A percentile compares a stretch with the other conserved stretches of the same genome.
These are phyloP conservation scores for Aspergillus jensenii DNA, from an alignment of 2,329 filamentous ascomycete species.

Conservation along the genomic window DNA sequence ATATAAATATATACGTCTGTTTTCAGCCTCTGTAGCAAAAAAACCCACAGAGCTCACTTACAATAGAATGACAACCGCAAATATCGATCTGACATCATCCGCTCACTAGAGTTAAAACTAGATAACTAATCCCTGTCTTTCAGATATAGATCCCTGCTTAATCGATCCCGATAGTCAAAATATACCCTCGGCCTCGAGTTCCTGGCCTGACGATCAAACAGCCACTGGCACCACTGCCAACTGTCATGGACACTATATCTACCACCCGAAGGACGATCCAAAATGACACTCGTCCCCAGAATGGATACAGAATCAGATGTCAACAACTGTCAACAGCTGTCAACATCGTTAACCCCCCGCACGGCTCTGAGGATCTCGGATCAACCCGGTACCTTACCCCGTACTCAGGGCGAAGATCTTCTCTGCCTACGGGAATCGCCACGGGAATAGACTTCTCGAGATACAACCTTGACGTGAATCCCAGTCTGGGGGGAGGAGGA, in stretches of 20 bases:
- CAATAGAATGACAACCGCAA: neutral
- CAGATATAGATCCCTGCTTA: neutral
- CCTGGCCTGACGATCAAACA: neutral
- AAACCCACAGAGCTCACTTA: neutral
- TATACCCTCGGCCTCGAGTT: neutral
- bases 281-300: neutral
- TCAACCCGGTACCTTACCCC: neutral
- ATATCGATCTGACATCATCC: neutral
- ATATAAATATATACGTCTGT: neutral
- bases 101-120: neutral
- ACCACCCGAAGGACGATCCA: neutral
- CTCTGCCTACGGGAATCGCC: neutral
- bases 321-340: neutral
- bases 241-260: neutral
- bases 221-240: neutral
- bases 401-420: neutral
- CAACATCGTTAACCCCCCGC: neutral
- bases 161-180: neutral
- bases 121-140: neutral
- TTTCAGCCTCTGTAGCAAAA: neutral
- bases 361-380: neutral
- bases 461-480: neutral
- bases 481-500: neutral
- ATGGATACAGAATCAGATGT: neutral
- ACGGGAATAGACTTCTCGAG: neutral